Conservation (phyloP, 2,329 filamentous ascomycete species). For the Curvularia eragrostidis region DNA sequence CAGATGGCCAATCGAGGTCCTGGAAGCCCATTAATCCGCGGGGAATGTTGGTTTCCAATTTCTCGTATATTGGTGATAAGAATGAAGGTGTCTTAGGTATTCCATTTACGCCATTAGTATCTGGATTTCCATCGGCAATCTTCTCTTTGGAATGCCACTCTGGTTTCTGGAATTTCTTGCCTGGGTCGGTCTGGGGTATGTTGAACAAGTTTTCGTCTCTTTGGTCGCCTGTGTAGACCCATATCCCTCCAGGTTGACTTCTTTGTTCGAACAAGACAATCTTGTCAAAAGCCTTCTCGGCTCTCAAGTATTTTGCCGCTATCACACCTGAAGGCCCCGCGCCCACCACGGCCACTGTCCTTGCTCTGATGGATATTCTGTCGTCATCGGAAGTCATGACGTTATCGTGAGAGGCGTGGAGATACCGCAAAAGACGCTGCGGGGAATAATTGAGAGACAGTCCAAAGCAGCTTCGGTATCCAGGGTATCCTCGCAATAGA, state of each 20-base stretch:
- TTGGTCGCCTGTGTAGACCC: slow-evolving; percentile 73
- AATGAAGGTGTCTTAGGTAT: slow-evolving; percentile 63
- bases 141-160: slow-evolving; percentile 51
- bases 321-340: slow-evolving; percentile 81
- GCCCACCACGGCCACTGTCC: slow-evolving; percentile 77
- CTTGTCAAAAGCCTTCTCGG: slow-evolving; percentile 71
- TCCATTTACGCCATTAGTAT: not conserved
- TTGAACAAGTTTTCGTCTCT: slow-evolving; percentile 55
- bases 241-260: slow-evolving; percentile 77
- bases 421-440: not conserved
- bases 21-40: slow-evolving; percentile 80
- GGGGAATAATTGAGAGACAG: not conserved
- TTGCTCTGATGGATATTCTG: slow-evolving; percentile 51
- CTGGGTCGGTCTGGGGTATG: slow-evolving; percentile 72
- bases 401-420: not conserved
- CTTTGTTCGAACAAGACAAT: slow-evolving; percentile 87
- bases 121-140: not conserved
- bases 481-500: slow-evolving; percentile 3
- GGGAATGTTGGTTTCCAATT: slow-evolving; percentile 86
- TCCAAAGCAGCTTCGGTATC: not conserved
- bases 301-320: slow-evolving; percentile 77
- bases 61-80: slow-evolving; percentile 82
- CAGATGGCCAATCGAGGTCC: slow-evolving; percentile 69
- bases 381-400: slow-evolving; percentile 19
- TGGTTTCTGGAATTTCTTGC: slow-evolving; percentile 68